Evolutionary conservation across 2,329 filamentous ascomycete genomes (phyloP), one percentile per base, ranked within the genome.

Genomic region (Claviceps cyperi): DNA sequence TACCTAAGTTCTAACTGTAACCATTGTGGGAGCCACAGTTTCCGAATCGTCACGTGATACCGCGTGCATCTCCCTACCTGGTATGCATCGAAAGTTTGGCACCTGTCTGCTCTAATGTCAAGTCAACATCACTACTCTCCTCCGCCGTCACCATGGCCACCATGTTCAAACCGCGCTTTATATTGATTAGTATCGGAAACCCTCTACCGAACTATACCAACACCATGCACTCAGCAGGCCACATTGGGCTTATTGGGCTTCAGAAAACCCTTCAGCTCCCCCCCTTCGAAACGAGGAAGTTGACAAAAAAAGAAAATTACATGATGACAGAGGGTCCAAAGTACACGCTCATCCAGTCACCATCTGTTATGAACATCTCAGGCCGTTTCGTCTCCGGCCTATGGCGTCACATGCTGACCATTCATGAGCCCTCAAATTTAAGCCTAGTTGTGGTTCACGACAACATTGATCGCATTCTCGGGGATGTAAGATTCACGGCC

Each of bases 111-210:
- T 46, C 14, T 14, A 9, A 17, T n/a, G 15, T 11, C 7, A 38
- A 38, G 14, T 5, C 3, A 5, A 14, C 14, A 1, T 28, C 11
- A 15, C 40, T 32, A 35, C 9, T 19, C 9, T 6, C 35, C 17
- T 35, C 4, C 35, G 17, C 35, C 28, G 4, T 19, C 38, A 17
- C 15, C 24, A 22, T n/a, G 44, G 37, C 22, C 54, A 60, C 45
- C 44, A 66, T 66, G 60, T 65, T 67, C 49, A 64, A 60, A 28
- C 66, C 69, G 44, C 77, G 75, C 39, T 79, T 94, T 58, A 78
- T 97, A 51, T 74, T 97, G 59, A 78, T 89, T 69, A 92, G 87
- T 54, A 77, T 98, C 54, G 92, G 92, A 57, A 97, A 97, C 59
- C 88, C 86, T 6, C 72, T 76, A 6, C 71, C 80, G 2, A 90